Base-by-base conservation (phyloP, 306 rosid genomes). In the Cucurbita moschata region DNA sequence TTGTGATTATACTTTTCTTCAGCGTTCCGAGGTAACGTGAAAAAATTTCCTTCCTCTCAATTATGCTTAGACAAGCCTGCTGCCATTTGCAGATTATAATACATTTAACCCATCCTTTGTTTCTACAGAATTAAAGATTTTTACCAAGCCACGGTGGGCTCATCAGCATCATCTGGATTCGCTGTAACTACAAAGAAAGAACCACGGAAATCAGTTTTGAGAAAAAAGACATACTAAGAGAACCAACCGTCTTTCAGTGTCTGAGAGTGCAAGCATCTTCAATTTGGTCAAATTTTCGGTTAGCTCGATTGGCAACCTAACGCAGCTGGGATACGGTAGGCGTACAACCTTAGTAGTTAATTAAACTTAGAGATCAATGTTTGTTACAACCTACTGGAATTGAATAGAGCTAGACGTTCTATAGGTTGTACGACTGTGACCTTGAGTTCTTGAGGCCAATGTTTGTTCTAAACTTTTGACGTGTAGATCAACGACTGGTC, bases 151-250 rank as follows among this genome's bases (percentile, higher is more conserved):
- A 85, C 90, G 35, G 77, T 89, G 60, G 95, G 90, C 35, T 86
- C 86, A 59, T 92, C 96, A 35, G 79, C 96, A 21, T 86, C 96
- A 21, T 86, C 96, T 7, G 96, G 97, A 55, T 83, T 86, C 76
- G n/a, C 79, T 11, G 46, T 87, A 51, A 71, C 88, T 63, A 64
- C 87, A 21, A 91, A 87, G 76, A 94, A 84, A 76, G 97, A 94
- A 59, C 78, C 66, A 54, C 88, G 88, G 78, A 95, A 77, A 71
- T 89, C 97, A 77, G 44, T 76, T 61, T 77, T 88, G 82, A 88
- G 97, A 69, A 95, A 91, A 85, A 95, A 95, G 88, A 89, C 97
- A 1, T 95, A 84, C 58, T 95, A 30, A 30, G 80, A 83, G 49
- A 4, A 62, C 47, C 46, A 51, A 9, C 51, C 51, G 8, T 13